Percentiles rank a stretch among this genome's conserved stretches.
Evolutionary conservation across 2,329 filamentous ascomycete species (phyloP).

Genomic region (Leptographium lundbergii): DNA sequence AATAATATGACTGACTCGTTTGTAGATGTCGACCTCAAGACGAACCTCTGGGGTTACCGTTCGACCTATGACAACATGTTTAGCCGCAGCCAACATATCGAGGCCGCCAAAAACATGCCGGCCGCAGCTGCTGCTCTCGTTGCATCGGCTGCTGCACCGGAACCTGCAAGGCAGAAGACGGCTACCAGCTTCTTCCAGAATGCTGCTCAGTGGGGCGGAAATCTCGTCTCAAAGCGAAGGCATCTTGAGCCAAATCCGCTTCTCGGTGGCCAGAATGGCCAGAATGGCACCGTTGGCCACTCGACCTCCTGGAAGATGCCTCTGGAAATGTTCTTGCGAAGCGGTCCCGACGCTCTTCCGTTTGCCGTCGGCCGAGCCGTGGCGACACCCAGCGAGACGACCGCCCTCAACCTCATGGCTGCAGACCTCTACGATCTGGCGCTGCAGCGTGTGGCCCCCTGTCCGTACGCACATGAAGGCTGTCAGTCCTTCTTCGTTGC

Average conservation of each 20-base stretch:
- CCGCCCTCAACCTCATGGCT: not conserved
- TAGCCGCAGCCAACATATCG: not conserved
- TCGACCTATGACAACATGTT: not conserved
- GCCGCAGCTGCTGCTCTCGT: not conserved
- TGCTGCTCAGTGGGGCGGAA: not conserved
- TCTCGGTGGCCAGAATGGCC: not conserved
- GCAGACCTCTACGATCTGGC: conserved; percentile 1
- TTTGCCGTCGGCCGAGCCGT: not conserved
- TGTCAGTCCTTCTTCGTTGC: not conserved
- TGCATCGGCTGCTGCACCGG: not conserved
- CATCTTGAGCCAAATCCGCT: not conserved
- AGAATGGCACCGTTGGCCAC: no score
- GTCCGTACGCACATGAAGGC: not conserved
- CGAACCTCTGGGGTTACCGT: conserved; percentile 1
- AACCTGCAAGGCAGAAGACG: not conserved
- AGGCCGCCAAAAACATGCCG: not conserved
- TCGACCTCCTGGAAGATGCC: not conserved
- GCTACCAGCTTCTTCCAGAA: not conserved
- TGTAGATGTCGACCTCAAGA: not conserved
- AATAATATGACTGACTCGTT: not conserved
- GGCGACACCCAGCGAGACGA: conserved; percentile 1
- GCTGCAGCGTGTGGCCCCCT: not conserved
- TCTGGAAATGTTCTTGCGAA: not conserved
- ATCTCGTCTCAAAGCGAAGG: not conserved
- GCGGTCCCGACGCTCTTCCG: not conserved